Conservation (phyloP, 768 basidiomycete species). For the Wakefieldia striispora region DNA sequence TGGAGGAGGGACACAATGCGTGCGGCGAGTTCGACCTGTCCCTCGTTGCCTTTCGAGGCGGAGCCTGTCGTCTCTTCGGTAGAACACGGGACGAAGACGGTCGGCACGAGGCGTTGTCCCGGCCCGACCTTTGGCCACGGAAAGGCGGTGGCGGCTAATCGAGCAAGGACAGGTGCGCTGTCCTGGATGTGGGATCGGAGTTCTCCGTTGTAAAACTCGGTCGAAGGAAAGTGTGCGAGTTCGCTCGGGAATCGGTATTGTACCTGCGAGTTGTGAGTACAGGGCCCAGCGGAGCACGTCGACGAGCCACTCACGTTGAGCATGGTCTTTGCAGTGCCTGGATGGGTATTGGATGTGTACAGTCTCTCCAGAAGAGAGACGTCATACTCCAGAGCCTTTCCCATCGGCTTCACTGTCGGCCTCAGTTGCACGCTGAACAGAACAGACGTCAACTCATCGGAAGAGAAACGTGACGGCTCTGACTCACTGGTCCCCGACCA, state of each 20-base stretch:
- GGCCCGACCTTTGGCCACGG: constrained; percentile 50
- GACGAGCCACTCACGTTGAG: constrained; percentile 41
- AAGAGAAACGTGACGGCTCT: not conserved
- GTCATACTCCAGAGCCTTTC: constrained; percentile 53
- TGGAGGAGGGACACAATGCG: constrained; percentile 45
- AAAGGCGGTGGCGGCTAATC: constrained; percentile 43
- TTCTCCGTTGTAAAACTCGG: constrained; percentile 58
- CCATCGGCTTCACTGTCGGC: constrained; percentile 61
- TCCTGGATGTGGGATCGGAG: constrained; percentile 46
- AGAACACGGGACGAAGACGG: constrained; percentile 57
- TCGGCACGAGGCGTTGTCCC: constrained; percentile 40
- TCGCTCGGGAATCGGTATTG: constrained; percentile 64
- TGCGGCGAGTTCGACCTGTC: constrained; percentile 54
- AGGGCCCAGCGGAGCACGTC: not conserved
- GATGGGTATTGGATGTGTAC: constrained; percentile 36
- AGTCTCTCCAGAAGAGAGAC: constrained; percentile 62
- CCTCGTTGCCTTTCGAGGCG: constrained; percentile 59
- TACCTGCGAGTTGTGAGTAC: constrained; percentile 30
- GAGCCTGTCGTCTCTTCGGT: constrained; percentile 58
- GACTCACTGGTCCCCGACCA: constrained; percentile 71
- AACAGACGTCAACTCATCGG: not conserved
- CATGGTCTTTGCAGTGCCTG: constrained; percentile 55
- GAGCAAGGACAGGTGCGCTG: constrained; percentile 35
- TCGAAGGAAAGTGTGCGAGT: constrained; percentile 59
- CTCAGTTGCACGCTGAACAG: constrained; percentile 58